These are phyloP conservation scores for Funneliformis geosporum DNA, from an alignment of 192 early-diverging fungal species.

Conservation along the genomic window DNA sequence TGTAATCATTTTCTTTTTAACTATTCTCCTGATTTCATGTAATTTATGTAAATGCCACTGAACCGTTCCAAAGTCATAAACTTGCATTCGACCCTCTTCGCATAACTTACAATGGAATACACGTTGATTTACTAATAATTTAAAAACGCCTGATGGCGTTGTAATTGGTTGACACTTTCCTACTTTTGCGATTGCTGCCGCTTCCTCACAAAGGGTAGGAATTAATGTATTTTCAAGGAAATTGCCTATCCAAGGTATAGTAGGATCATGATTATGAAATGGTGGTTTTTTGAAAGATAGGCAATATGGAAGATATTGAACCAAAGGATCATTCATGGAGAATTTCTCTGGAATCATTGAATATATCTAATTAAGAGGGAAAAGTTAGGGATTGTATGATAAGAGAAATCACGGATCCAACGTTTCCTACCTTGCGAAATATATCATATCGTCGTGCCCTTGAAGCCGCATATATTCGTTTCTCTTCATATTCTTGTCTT, in stretches of 20 bases:
- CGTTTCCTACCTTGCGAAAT: neutral
- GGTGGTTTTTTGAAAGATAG: slow-evolving; percentile 15
- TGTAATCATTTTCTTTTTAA: neutral
- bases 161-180: neutral
- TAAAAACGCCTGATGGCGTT: neutral
- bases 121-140: neutral
- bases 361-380: neutral
- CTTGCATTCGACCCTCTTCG: neutral
- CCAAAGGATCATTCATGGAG: neutral
- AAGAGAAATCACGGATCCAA: neutral
- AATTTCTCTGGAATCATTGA: neutral
- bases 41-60: neutral
- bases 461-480: neutral
- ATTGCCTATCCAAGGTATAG: neutral
- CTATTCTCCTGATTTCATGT: neutral
- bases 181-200: neutral
- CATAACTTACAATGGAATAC: neutral
- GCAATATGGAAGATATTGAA: slow-evolving; percentile 5
- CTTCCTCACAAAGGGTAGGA: neutral
- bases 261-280: neutral
- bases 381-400: neutral
- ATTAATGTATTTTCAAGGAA: neutral
- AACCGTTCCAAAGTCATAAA: neutral
- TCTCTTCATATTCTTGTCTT: slow-evolving; percentile 2
- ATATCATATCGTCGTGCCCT: slow-evolving; percentile 6